Base-by-base conservation (phyloP, 2,329 filamentous ascomycete species). In the Dothiorella sarmentorum region DNA sequence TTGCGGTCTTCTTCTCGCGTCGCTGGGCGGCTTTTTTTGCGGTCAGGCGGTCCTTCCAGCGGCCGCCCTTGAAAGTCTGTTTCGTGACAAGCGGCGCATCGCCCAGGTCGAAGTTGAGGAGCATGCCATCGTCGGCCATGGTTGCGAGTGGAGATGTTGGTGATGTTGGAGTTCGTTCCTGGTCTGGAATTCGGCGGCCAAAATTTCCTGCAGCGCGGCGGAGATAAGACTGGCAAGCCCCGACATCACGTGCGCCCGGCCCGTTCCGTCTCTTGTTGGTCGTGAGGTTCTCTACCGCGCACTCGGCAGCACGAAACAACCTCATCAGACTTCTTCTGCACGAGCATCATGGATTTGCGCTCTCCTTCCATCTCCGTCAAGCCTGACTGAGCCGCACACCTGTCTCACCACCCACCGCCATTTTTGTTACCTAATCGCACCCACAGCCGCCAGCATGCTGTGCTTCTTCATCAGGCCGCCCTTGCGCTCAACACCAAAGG, bases 101-200 rank as follows among this genome's bases (percentile, higher is more conserved):
- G 26, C 84, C 82, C 59, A 96, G 78, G 66, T 91, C 86, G 71
- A 97, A 97, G 68, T 97, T 97, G 70, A 97, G 80, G 59, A 97
- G 83, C 85, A 99, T 89, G 65, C 91, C 91, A 85, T 96, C 90
- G 78, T 97, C 92, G 53, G 90, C 90, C 92, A 97, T 97, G 22
- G 35, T 37, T 63, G 67, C 63, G 51, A 45, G n/a, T n/a, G n/a
- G n/a, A n/a, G 15, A 43, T 31, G 11, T 11, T 49, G 33, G 43
- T 31, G 33, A n/a, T 35, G 56, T n/a, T 15, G 31, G 24, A 22
- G n/a, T 17, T 7, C 7, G 33, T 11, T 4, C 11, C 27, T 5
- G 22, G 11, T 17, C 31, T 38, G 11, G 47, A 7, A 13, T 10
- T 47, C 31, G 44, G 43, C 43, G 29, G 43, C 47, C 47, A 40